A percentile compares a stretch with the other conserved stretches of the same genome.
Conservation (phyloP, 2,329 filamentous ascomycete genomes). For the Penicillium sp. region DNA sequence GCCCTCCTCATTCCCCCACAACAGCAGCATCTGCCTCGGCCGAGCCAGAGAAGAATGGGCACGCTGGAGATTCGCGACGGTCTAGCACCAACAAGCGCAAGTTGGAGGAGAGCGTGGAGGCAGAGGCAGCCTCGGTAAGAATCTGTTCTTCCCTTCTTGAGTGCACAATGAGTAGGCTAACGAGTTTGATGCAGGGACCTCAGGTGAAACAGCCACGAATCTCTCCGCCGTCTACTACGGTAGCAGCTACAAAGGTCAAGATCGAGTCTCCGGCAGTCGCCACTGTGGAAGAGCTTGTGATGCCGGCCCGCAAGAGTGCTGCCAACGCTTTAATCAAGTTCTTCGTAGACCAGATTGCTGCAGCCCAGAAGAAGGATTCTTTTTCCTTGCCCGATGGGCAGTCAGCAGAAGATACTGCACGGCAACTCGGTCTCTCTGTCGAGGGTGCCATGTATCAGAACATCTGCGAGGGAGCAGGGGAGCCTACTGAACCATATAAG, state of each 20-base stretch:
- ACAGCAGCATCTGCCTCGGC: slow-evolving; percentile 25
- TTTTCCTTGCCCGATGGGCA: slow-evolving; percentile 64
- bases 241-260: slow-evolving; percentile 30
- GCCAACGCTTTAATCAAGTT: slow-evolving; percentile 71
- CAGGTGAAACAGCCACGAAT: slow-evolving; percentile 44
- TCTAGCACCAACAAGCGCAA: slow-evolving; percentile 46
- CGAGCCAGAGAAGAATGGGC: slow-evolving; percentile 30
- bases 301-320: slow-evolving; percentile 63
- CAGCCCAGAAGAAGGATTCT: slow-evolving; percentile 64
- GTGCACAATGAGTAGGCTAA: slow-evolving; percentile 23
- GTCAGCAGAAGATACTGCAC: slow-evolving; percentile 63
- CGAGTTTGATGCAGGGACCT: slow-evolving; percentile 33
- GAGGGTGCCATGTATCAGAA: slow-evolving; percentile 66
- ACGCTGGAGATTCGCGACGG: slow-evolving; percentile 20
- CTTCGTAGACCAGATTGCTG: slow-evolving; percentile 64
- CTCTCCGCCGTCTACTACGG: slow-evolving; percentile 28
- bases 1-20: slow-evolving; percentile 23
- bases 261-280: slow-evolving; percentile 33
- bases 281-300: slow-evolving; percentile 54
- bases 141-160: background rate
- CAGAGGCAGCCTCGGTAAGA: slow-evolving; percentile 38
- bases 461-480: slow-evolving; percentile 51
- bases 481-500: slow-evolving; percentile 57
- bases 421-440: slow-evolving; percentile 72
- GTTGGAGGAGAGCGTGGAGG: slow-evolving; percentile 40